Evolutionary conservation across 345 rosid species (phyloP), one percentile per base, ranked within the genome.

Genomic region (Rhodomyrtus tomentosa): DNA sequence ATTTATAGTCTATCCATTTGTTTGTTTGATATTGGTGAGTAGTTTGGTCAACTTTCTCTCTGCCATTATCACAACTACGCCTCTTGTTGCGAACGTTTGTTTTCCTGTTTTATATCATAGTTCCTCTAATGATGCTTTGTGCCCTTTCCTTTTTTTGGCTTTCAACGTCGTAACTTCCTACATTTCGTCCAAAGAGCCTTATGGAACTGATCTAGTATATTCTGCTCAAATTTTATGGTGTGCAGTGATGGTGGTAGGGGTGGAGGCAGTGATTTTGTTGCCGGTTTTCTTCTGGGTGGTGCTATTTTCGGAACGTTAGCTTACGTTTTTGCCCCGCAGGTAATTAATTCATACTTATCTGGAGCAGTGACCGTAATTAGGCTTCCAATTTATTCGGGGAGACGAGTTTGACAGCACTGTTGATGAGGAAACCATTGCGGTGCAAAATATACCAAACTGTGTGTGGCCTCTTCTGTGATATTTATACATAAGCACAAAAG

Each of bases 261-360:
- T n/a, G 95, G 96, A 82, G 89, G 93, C 49, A 84, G 88, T 87
- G 98, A 94, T 86, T 96, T 96, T 92, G 83, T 91, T 24, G 96
- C 98, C 82, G 98, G 99, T 82, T 96, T 96, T 88, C 89, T 96
- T 74, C 84, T 96, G 85, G 98, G 98, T 58, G 99, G 98, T 58
- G 98, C 98, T 38, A 84, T 96, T 50, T 93, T 91, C 86, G 99
- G 98, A 86, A 92, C 97, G 24, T 85, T 93, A 62, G 95, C 95
- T 2, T 96, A 96, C 88, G 55, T 92, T 82, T 95, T 92, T 89
- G 96, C 99, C 80, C 98, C 99, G 40, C 98, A 95, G 98, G 98
- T 96, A 81, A 82, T 42, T 68, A 36, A 24, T 68, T 68, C 38
- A 24, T 68, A 36, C 79, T 68, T 36, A 68, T 68, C 25, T 9